A percentile compares a stretch with the other conserved stretches of the same genome.
phyloP scores from a whole-genome alignment of 495 filamentous ascomycete genomes.

The Choiromyces venosus region DNA sequence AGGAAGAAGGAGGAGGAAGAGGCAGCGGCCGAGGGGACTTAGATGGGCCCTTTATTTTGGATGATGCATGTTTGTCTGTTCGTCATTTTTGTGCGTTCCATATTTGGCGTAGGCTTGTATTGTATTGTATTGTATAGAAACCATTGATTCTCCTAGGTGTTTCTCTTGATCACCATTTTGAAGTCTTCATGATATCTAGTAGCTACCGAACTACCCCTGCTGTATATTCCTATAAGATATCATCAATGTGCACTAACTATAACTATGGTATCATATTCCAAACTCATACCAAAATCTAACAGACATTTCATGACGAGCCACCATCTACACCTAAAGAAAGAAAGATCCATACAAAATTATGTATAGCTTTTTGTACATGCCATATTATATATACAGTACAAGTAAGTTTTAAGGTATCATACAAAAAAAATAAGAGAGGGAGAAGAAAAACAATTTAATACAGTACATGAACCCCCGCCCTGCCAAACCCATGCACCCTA shows the following conservation, averaged over 20 bases:
- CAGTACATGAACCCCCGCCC: neutral
- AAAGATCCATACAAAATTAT: neutral
- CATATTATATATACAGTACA: neutral
- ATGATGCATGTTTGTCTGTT: neutral
- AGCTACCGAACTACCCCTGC: neutral
- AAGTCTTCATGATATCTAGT: neutral
- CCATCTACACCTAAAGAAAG: neutral
- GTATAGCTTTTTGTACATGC: neutral
- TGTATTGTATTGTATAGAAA: neutral
- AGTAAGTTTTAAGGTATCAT: neutral
- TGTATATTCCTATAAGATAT: neutral
- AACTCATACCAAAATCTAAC: neutral
- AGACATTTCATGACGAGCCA: neutral
- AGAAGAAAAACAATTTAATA: neutral
- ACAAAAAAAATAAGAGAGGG: neutral
- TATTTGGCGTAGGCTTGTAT: neutral
- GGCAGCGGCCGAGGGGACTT: slow-evolving; percentile 55
- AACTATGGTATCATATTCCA: neutral
- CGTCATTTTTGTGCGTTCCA: neutral
- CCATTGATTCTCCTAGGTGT: neutral
- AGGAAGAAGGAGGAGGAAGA: slow-evolving; percentile 66
- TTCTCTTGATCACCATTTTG: neutral
- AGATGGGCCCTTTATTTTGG: slow-evolving; percentile 3
- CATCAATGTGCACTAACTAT: neutral
- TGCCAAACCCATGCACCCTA: neutral